Conservation (phyloP, 2,329 filamentous ascomycete species). For the Colletotrichum lini region DNA sequence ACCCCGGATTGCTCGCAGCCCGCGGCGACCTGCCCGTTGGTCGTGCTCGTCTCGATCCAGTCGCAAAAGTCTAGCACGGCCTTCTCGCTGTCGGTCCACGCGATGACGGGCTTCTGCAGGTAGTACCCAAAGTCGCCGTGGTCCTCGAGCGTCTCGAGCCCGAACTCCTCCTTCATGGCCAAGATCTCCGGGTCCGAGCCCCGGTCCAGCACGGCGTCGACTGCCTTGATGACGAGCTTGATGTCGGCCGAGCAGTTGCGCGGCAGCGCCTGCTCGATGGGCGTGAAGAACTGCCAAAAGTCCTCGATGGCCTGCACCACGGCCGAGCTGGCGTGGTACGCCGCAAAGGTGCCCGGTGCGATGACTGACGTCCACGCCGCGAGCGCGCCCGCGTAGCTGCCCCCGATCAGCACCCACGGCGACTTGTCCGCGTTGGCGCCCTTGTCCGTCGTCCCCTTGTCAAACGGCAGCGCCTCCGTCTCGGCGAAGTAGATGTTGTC, state of each 20-base stretch:
- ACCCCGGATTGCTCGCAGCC: conserved; percentile 3
- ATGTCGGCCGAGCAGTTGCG: conserved; percentile 62
- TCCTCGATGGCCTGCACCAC: conserved; percentile 62
- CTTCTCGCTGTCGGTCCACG: conserved; percentile 6
- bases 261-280: conserved; percentile 54
- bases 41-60: conserved; percentile 19
- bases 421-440: conserved; percentile 55
- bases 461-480: conserved; percentile 57
- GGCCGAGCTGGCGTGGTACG: conserved; percentile 65
- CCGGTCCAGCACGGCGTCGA: conserved; percentile 56
- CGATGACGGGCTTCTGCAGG: conserved; percentile 26
- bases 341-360: conserved; percentile 64
- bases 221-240: conserved; percentile 60
- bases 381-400: conserved; percentile 66
- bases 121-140: conserved; percentile 27
- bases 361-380: conserved; percentile 62
- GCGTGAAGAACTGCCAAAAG: conserved; percentile 64
- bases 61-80: conserved; percentile 27
- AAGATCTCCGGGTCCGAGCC: conserved; percentile 16
- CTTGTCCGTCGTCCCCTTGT: conserved; percentile 34
- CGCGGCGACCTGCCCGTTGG: conserved; percentile 8
- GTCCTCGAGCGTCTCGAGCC: conserved; percentile 20
- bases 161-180: conserved; percentile 37
- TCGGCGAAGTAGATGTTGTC: conserved; percentile 41
- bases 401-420: conserved; percentile 67